These are phyloP conservation scores for Acer yangbiense DNA, from an alignment of 345 rosid genomes.

Conservation along the genomic window DNA sequence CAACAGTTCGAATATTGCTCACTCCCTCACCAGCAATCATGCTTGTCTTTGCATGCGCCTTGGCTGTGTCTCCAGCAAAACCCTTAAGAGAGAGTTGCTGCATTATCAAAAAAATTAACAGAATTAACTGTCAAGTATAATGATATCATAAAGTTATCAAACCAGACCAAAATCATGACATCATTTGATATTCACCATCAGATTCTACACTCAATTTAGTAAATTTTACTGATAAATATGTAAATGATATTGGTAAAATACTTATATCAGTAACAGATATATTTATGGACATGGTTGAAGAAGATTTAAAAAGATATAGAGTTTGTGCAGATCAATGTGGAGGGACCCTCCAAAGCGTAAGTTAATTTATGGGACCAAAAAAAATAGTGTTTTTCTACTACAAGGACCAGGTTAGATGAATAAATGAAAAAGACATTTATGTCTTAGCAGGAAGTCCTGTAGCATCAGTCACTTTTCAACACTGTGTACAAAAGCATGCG, in stretches of 20 bases:
- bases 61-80: constrained; percentile 99
- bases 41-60: constrained; percentile 99
- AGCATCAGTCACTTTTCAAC: constrained; percentile 1
- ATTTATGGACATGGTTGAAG: not conserved
- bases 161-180: not conserved
- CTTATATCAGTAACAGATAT: not conserved
- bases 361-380: constrained; percentile 14
- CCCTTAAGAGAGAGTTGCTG: constrained; percentile 99
- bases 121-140: constrained; percentile 17
- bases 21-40: constrained; percentile 99
- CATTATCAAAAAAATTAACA: constrained; percentile 24
- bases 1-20: constrained; percentile 96
- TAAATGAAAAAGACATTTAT: constrained; percentile 9
- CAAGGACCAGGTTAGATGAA: constrained; percentile 15
- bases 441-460: not conserved
- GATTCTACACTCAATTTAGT: not conserved
- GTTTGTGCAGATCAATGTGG: not conserved
- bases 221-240: no score
- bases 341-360: constrained; percentile 13
- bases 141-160: not conserved
- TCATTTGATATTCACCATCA: not conserved
- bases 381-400: not conserved
- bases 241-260: no score
- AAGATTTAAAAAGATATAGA: constrained; percentile 16
- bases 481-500: constrained; percentile 23